Evolutionary conservation across 2,329 filamentous ascomycete genomes (phyloP).

Genomic region (Botrytis squamosa): DNA sequence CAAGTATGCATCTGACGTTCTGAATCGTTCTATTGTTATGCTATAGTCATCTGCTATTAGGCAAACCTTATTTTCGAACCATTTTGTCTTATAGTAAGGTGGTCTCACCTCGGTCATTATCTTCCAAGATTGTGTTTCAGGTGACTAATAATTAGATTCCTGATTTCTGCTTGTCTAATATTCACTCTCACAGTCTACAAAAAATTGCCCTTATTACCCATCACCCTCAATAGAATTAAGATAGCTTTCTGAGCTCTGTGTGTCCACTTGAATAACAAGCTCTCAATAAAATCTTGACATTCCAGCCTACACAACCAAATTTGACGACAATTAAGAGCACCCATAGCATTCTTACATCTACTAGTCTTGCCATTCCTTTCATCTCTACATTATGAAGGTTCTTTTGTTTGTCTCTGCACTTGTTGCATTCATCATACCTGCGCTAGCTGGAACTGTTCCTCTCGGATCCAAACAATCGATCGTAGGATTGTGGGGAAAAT

Average conservation of each 20-base stretch:
- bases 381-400: not conserved
- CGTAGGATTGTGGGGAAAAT: not conserved
- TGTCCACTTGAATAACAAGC: not conserved
- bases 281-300: not conserved
- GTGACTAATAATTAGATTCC: not conserved
- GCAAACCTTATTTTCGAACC: not conserved
- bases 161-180: not conserved
- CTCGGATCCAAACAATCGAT: not conserved
- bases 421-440: not conserved
- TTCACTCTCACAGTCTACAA: not conserved
- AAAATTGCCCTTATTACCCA: not conserved
- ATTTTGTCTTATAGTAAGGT: not conserved
- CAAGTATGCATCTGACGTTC: not conserved
- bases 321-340: not conserved
- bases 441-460: not conserved
- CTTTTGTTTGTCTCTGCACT: not conserved
- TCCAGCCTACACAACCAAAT: not conserved
- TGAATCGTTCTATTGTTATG: not conserved
- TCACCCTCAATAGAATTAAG: not conserved
- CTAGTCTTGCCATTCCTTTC: not conserved
- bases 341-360: not conserved
- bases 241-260: not conserved
- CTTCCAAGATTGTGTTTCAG: not conserved
- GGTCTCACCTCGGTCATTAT: not conserved
- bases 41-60: not conserved